Conservation (phyloP, 2,329 filamentous ascomycete species). For the Cladorrhinum sp. region DNA sequence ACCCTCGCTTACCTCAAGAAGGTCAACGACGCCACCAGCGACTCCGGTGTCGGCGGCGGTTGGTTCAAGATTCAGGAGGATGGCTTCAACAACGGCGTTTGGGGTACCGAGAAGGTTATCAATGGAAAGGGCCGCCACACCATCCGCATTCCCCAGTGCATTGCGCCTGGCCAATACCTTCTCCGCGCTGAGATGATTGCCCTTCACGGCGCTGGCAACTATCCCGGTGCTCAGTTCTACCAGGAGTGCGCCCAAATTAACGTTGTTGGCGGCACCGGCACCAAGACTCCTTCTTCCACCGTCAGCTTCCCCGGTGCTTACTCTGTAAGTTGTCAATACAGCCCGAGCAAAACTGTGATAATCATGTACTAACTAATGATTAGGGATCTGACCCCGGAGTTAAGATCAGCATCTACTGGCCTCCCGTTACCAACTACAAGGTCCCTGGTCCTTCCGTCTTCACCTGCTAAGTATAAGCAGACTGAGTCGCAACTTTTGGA, state of each 20-base stretch:
- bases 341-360: background rate
- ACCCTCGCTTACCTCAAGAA: conserved; percentile 30
- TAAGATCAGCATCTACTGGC: conserved; percentile 29
- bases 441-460: conserved; percentile 26
- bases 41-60: conserved; percentile 26
- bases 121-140: conserved; percentile 27
- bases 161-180: conserved; percentile 27
- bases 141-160: conserved; percentile 27
- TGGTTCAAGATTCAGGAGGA: conserved; percentile 32
- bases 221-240: conserved; percentile 29
- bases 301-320: conserved; percentile 28
- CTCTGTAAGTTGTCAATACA: conserved; percentile 15
- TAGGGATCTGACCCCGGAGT: conserved; percentile 27
- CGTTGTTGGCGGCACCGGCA: conserved; percentile 25
- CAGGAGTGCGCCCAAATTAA: conserved; percentile 30
- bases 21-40: conserved; percentile 25
- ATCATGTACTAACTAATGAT: background rate
- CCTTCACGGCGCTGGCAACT: conserved; percentile 24
- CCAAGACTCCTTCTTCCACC: conserved; percentile 24
- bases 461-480: conserved; percentile 20
- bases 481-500: background rate
- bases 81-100: conserved; percentile 23
- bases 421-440: conserved; percentile 25
- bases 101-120: conserved; percentile 28
- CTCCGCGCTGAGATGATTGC: conserved; percentile 28